phyloP scores from a whole-genome alignment of 2,329 filamentous ascomycete species.

The Monosporascus cannonballus region DNA sequence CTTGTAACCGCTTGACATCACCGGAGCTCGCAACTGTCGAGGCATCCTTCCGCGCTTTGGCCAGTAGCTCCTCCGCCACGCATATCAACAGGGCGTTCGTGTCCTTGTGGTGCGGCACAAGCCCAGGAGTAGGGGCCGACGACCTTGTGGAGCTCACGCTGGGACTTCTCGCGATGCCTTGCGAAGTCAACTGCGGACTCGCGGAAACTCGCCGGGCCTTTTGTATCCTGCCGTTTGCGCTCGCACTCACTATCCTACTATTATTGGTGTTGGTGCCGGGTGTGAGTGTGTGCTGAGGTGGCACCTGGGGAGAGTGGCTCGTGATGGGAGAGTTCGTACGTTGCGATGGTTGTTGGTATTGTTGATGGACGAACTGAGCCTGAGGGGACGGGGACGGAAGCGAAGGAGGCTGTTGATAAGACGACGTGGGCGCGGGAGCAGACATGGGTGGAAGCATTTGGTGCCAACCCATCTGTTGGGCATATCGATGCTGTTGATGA shows the following conservation, averaged over 20 bases:
- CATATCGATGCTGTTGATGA: slow-evolving; percentile 5
- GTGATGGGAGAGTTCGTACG: slow-evolving; percentile 19
- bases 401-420: slow-evolving; percentile 47
- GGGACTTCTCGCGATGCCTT: slow-evolving; percentile 22
- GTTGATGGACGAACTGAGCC: slow-evolving; percentile 6
- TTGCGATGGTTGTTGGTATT: slow-evolving; percentile 15
- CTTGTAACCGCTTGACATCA: slow-evolving; percentile 46
- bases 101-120: slow-evolving; percentile 41
- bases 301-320: slow-evolving; percentile 20
- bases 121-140: slow-evolving; percentile 24
- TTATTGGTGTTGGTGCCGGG: slow-evolving; percentile 16
- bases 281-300: slow-evolving; percentile 13
- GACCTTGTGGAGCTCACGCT: slow-evolving; percentile 28
- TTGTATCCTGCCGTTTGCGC: slow-evolving; percentile 17
- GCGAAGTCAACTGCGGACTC: slow-evolving; percentile 23
- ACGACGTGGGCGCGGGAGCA: slow-evolving; percentile 9
- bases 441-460: slow-evolving; percentile 22
- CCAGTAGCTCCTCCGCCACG: slow-evolving; percentile 72
- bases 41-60: slow-evolving; percentile 54
- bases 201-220: slow-evolving; percentile 22
- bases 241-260: slow-evolving; percentile 7
- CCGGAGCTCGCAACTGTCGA: slow-evolving; percentile 42
- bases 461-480: slow-evolving; percentile 20
- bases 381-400: slow-evolving; percentile 30
- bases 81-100: slow-evolving; percentile 57